Conservation (phyloP, 2,329 filamentous ascomycete genomes). For the Alternaria brassicicola region DNA sequence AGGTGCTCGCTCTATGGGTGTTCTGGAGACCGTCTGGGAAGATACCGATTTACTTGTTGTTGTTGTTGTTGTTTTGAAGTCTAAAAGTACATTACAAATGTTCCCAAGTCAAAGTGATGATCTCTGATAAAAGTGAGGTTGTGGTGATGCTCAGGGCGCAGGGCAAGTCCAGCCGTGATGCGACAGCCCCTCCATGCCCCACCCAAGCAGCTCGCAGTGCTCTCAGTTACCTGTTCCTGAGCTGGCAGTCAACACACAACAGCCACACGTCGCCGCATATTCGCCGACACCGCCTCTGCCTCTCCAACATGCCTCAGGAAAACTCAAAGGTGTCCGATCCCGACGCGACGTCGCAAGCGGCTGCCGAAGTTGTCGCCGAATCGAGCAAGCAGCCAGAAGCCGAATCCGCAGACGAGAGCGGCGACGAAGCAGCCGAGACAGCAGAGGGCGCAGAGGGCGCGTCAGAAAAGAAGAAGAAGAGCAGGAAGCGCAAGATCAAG, state of each 20-base stretch:
- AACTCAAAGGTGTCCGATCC: conserved; percentile 68
- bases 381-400: conserved; percentile 36
- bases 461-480: conserved; percentile 69
- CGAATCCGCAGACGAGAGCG: conserved; percentile 42
- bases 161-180: not conserved
- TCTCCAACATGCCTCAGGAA: conserved; percentile 49
- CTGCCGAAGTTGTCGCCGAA: conserved; percentile 50
- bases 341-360: conserved; percentile 56
- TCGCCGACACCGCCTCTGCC: not conserved
- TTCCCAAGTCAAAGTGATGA: not conserved
- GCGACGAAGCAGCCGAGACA: conserved; percentile 43
- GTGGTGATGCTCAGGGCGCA: conserved; percentile 3
- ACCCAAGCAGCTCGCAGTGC: conserved; percentile 11
- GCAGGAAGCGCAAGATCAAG: conserved; percentile 67
- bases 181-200: conserved; percentile 15
- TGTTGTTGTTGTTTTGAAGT: not conserved
- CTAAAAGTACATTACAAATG: not conserved
- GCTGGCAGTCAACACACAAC: conserved; percentile 7
- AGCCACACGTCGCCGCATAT: conserved; percentile 28
- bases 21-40: not conserved
- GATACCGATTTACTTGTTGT: not conserved
- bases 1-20: not conserved
- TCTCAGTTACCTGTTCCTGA: conserved; percentile 20
- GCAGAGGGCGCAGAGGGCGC: conserved; percentile 44
- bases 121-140: not conserved